Evolutionary conservation across 2,329 filamentous ascomycete genomes (phyloP).

Genomic region (Nannizzia gypsea): DNA sequence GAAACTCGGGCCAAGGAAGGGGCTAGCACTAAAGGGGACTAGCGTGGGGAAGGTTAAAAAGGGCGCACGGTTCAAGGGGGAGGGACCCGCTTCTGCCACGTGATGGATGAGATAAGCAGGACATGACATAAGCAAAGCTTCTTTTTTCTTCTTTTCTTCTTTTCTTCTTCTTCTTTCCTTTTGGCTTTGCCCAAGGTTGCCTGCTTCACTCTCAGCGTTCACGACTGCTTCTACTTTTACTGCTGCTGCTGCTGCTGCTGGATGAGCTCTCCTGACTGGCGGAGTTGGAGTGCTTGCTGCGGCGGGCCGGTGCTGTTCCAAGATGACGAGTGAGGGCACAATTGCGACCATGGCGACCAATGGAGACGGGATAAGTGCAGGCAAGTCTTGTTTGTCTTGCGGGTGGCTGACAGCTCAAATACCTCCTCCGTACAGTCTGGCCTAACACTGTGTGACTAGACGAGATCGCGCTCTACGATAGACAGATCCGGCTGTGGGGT

Average conservation of each 20-base stretch:
- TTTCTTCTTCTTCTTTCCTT: background rate
- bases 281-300: background rate
- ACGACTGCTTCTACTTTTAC: too few species aligned
- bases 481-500: conserved; percentile 94
- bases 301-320: background rate
- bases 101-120: background rate
- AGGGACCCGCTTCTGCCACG: background rate
- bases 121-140: background rate
- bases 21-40: too few species aligned
- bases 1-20: background rate
- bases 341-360: background rate
- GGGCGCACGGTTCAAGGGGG: background rate
- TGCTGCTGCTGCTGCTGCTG: too few species aligned
- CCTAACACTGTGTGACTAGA: conserved; percentile 40
- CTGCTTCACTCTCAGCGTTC: background rate
- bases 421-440: background rate
- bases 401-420: background rate
- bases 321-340: background rate
- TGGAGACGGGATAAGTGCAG: background rate
- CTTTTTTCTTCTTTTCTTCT: background rate
- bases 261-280: background rate
- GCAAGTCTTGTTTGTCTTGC: background rate
- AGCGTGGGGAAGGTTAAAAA: background rate
- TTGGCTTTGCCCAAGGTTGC: background rate
- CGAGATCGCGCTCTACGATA: conserved; percentile 93